Percentiles rank a stretch among this genome's conserved stretches.
These are phyloP conservation scores for Apiospora aurea DNA, from an alignment of 2,329 filamentous ascomycete genomes.

Conservation along the genomic window DNA sequence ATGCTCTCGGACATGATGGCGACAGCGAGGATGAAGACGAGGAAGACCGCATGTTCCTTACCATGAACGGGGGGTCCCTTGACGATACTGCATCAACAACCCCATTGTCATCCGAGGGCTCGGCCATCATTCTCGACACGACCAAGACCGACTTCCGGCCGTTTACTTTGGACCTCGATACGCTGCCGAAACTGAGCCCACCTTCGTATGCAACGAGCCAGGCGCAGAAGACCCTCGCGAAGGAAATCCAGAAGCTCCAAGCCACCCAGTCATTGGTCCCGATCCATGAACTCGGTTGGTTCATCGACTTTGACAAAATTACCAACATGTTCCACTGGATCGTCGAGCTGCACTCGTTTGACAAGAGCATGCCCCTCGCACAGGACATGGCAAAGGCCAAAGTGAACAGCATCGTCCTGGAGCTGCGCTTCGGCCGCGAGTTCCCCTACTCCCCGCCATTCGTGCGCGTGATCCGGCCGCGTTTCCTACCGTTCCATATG, in stretches of 20 bases:
- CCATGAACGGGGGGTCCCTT: conserved; percentile 41
- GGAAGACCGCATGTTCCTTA: conserved; percentile 48
- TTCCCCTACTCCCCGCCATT: conserved; percentile 86
- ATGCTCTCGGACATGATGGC: conserved; percentile 36
- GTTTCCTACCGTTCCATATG: conserved; percentile 72
- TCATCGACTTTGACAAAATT: conserved; percentile 72
- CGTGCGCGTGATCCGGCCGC: conserved; percentile 80
- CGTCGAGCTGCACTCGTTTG: conserved; percentile 86
- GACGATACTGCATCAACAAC: conserved; percentile 27
- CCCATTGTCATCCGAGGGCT: conserved; percentile 25
- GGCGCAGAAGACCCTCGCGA: conserved; percentile 69
- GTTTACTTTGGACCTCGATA: conserved; percentile 66
- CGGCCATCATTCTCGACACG: conserved; percentile 26
- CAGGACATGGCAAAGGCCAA: conserved; percentile 72
- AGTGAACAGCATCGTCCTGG: conserved; percentile 75
- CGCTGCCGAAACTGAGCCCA: conserved; percentile 68
- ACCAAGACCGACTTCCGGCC: conserved; percentile 64
- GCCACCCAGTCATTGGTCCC: conserved; percentile 68
- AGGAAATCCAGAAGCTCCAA: conserved; percentile 69
- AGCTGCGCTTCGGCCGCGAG: conserved; percentile 79
- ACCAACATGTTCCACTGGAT: conserved; percentile 90
- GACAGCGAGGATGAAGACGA: conserved; percentile 55
- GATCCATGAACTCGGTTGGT: conserved; percentile 79
- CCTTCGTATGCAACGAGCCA: conserved; percentile 69
- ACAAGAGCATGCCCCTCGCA: conserved; percentile 70